Conservation (phyloP, 768 basidiomycete genomes). For the Lentinula aciculospora region DNA sequence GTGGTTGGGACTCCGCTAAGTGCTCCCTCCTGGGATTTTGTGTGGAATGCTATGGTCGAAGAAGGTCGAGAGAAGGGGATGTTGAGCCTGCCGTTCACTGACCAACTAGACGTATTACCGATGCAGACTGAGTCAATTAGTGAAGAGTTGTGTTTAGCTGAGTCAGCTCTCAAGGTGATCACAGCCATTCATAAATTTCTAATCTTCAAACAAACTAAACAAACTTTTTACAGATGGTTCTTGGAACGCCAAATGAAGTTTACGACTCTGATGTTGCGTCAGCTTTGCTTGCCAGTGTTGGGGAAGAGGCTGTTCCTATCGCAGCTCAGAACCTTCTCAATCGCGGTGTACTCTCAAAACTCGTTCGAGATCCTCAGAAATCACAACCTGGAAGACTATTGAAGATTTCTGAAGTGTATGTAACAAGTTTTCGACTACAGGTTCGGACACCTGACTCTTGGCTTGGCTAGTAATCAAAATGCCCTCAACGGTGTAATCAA, state of each 20-base stretch:
- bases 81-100: constrained; percentile 50
- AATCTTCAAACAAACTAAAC: not conserved
- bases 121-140: constrained; percentile 17
- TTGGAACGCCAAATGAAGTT: constrained; percentile 64
- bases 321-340: constrained; percentile 58
- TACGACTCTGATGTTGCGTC: constrained; percentile 62
- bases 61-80: constrained; percentile 72
- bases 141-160: constrained; percentile 50
- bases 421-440: not conserved
- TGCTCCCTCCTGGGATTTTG: constrained; percentile 60
- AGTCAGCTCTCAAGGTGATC: constrained; percentile 65
- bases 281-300: constrained; percentile 47
- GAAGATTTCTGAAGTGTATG: constrained; percentile 69
- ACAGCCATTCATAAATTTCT: not conserved
- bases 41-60: constrained; percentile 69
- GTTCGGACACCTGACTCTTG: not conserved
- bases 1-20: constrained; percentile 37
- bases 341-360: constrained; percentile 63
- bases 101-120: constrained; percentile 28
- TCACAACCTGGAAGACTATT: constrained; percentile 66
- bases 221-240: constrained; percentile 54
- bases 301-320: constrained; percentile 45
- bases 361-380: constrained; percentile 56
- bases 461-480: constrained; percentile 52
- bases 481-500: constrained; percentile 59